Percentiles rank a stretch among this genome's conserved stretches.
phyloP scores from a whole-genome alignment of 495 filamentous ascomycete species.

The Tuber microsphaerosporum region DNA sequence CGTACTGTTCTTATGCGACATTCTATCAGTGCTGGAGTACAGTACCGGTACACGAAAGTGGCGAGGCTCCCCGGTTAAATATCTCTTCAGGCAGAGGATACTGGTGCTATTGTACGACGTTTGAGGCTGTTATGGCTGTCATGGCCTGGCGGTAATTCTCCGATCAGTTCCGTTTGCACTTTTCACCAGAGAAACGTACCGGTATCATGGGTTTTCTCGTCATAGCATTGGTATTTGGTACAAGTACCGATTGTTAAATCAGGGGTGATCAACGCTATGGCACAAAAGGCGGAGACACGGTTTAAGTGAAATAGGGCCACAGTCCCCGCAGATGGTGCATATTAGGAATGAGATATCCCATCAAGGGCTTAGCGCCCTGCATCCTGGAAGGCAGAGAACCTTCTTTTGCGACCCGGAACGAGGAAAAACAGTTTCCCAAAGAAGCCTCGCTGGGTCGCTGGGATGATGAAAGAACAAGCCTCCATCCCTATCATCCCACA shows the following conservation, averaged over 20 bases:
- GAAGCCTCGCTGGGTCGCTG: not conserved
- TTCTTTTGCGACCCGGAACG: not conserved
- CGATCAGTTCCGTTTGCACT: not conserved
- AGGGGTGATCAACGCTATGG: not conserved
- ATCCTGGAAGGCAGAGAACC: not conserved
- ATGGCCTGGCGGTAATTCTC: not conserved
- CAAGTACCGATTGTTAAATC: not conserved
- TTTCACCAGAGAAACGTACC: not conserved
- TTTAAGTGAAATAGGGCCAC: not conserved
- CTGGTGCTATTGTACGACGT: not conserved
- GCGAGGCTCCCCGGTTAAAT: not conserved
- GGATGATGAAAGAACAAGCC: not conserved
- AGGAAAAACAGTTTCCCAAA: not conserved
- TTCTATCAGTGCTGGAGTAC: not conserved
- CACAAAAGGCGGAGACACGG: not conserved
- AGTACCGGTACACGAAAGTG: not conserved
- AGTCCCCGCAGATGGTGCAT: not conserved
- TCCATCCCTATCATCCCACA: not conserved
- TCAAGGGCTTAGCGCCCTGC: not conserved
- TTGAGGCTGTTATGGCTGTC: not conserved
- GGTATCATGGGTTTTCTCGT: not conserved
- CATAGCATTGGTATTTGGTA: not conserved
- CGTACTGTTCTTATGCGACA: not conserved
- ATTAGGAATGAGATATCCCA: not conserved
- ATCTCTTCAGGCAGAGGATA: not conserved